A percentile compares a stretch with the other conserved stretches of the same genome.
Conservation (phyloP, 2,329 filamentous ascomycete genomes). For the Torrubiella hemipterigena region DNA sequence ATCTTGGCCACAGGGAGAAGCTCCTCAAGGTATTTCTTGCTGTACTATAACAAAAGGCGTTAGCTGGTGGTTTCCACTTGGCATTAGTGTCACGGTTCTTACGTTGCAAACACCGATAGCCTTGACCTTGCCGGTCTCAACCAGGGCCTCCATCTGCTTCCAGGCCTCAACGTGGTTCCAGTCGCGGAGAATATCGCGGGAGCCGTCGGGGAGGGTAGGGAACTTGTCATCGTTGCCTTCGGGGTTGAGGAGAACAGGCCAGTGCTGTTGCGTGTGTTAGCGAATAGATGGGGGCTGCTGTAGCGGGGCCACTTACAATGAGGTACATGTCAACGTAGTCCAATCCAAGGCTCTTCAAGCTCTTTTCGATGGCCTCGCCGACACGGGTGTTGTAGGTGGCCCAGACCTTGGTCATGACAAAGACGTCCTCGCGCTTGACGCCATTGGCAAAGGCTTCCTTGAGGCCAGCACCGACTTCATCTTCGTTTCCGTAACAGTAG, state of each 20-base stretch:
- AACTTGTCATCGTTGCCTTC: constrained; percentile 63
- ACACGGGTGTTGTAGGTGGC: constrained; percentile 63
- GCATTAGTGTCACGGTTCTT: too few species aligned
- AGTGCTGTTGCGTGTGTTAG: constrained; percentile 42
- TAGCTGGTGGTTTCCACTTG: constrained; percentile 2
- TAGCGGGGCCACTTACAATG: constrained; percentile 33
- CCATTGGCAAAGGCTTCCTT: constrained; percentile 59
- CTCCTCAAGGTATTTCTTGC: constrained; percentile 39
- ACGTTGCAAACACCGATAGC: constrained; percentile 45
- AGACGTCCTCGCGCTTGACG: constrained; percentile 66
- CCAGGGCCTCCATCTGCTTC: constrained; percentile 61
- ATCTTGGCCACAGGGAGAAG: constrained; percentile 38
- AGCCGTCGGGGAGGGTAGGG: constrained; percentile 62
- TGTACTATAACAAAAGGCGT: constrained; percentile 28
- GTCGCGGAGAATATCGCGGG: constrained; percentile 56
- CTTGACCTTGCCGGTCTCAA: constrained; percentile 44
- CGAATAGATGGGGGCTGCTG: background rate
- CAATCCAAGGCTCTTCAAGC: constrained; percentile 59
- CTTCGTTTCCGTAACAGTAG: constrained; percentile 72
- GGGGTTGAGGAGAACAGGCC: constrained; percentile 72
- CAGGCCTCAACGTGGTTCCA: constrained; percentile 67
- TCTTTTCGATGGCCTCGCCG: constrained; percentile 59
- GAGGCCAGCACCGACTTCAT: constrained; percentile 69
- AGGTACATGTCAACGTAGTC: constrained; percentile 75
- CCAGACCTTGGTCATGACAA: constrained; percentile 80